phyloP scores from a whole-genome alignment of 2,329 filamentous ascomycete species.

The Botryotinia narcissicola region DNA sequence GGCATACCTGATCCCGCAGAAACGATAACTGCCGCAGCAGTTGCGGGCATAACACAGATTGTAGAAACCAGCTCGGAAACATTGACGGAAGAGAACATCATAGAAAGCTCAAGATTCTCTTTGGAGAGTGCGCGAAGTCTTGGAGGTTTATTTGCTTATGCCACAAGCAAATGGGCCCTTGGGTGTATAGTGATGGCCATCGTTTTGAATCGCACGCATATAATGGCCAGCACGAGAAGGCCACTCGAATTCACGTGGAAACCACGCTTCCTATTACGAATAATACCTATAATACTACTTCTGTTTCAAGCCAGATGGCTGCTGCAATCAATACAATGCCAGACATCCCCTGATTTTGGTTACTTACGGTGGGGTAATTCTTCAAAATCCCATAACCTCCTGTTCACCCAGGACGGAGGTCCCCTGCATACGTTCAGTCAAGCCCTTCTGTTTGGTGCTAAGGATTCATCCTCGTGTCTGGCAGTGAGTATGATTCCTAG shows the following conservation, averaged over 20 bases:
- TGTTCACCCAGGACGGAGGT: slow-evolving; percentile 67
- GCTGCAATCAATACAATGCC: slow-evolving; percentile 85
- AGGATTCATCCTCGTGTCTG: slow-evolving; percentile 71
- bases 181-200: slow-evolving; percentile 84
- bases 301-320: slow-evolving; percentile 65
- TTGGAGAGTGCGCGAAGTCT: slow-evolving; percentile 65
- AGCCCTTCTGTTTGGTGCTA: slow-evolving; percentile 67
- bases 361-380: slow-evolving; percentile 67
- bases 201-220: slow-evolving; percentile 84
- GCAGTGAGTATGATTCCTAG: slow-evolving; percentile 70
- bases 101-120: slow-evolving; percentile 50
- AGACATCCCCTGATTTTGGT: slow-evolving; percentile 74
- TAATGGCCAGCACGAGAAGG: slow-evolving; percentile 86
- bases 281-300: slow-evolving; percentile 69
- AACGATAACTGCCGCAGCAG: slow-evolving; percentile 43
- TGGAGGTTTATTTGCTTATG: slow-evolving; percentile 84
- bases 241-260: slow-evolving; percentile 74
- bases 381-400: slow-evolving; percentile 62
- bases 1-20: slow-evolving; percentile 43
- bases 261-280: slow-evolving; percentile 66
- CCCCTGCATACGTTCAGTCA: slow-evolving; percentile 73
- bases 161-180: slow-evolving; percentile 89
- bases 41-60: slow-evolving; percentile 38
- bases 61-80: slow-evolving; percentile 32
- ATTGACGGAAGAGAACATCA: slow-evolving; percentile 43